A percentile compares a stretch with the other conserved stretches of the same genome.
phyloP scores from a whole-genome alignment of 352 stramenopile genomes.

The Globisporangium radiosum region DNA sequence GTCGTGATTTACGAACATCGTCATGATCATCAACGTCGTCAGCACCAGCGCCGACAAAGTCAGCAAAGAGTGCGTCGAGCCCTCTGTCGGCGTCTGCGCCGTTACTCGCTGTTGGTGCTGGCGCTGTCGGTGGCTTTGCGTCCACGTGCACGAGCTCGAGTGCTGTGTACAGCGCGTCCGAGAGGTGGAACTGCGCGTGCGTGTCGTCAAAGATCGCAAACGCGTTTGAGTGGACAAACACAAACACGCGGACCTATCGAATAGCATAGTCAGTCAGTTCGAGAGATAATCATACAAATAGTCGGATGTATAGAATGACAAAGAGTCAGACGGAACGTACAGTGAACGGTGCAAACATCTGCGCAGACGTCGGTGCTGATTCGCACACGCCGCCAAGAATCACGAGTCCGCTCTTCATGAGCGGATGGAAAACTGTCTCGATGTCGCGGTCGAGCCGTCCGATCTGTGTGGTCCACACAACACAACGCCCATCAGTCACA shows the following conservation, averaged over 20 bases:
- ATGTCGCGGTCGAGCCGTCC: constrained; percentile 54
- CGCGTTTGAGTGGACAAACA: constrained; percentile 49
- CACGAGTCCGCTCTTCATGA: constrained; percentile 59
- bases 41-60: constrained; percentile 33
- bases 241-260: constrained; percentile 35
- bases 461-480: constrained; percentile 20
- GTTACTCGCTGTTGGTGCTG: constrained; percentile 4
- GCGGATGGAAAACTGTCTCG: constrained; percentile 48
- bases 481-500: not conserved
- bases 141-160: constrained; percentile 38
- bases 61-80: constrained; percentile 64
- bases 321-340: constrained; percentile 12
- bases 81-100: constrained; percentile 23
- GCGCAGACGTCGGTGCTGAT: constrained; percentile 26
- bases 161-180: constrained; percentile 47
- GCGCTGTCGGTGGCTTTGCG: not conserved
- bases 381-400: constrained; percentile 41
- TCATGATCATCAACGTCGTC: constrained; percentile 7
- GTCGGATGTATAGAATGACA: too few relatives aligned
- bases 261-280: not conserved
- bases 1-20: constrained; percentile 9
- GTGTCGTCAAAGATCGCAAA: constrained; percentile 63
- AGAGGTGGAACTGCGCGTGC: constrained; percentile 55
- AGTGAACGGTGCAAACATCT: constrained; percentile 69
- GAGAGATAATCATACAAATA: not conserved